A percentile compares a stretch with the other conserved stretches of the same genome.
phyloP scores from a whole-genome alignment of 768 basidiomycete genomes.

The Paxillus rubicundulus region DNA sequence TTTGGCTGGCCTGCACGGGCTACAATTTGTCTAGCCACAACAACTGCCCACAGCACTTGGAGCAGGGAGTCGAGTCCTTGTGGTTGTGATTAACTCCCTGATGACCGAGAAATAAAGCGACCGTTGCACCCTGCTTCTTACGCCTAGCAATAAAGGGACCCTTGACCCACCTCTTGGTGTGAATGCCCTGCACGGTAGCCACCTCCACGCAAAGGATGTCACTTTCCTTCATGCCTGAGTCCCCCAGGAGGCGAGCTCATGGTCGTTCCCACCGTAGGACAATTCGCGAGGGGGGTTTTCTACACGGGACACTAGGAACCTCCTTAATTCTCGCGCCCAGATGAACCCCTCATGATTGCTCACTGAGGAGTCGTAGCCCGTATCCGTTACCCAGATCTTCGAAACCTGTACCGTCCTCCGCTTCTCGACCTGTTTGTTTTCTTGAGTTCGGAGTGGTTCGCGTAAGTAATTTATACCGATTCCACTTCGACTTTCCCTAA shows the following conservation, averaged over 20 bases:
- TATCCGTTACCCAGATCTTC: slow-evolving; percentile 36
- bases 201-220: slow-evolving; percentile 50
- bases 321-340: slow-evolving; percentile 51
- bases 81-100: slow-evolving; percentile 50
- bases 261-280: slow-evolving; percentile 63
- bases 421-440: too few species aligned
- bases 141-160: slow-evolving; percentile 39
- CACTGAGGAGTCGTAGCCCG: slow-evolving; percentile 58
- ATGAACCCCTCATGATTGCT: slow-evolving; percentile 59
- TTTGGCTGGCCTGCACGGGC: slow-evolving; percentile 64
- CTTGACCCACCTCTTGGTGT: slow-evolving; percentile 49
- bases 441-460: too few species aligned
- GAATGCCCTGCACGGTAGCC: slow-evolving; percentile 46
- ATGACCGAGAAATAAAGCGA: background rate
- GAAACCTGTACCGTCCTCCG: slow-evolving; percentile 2
- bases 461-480: too few species aligned
- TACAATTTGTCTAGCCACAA: slow-evolving; percentile 54
- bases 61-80: slow-evolving; percentile 63
- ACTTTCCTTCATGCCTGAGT: slow-evolving; percentile 37
- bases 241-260: slow-evolving; percentile 61
- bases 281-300: slow-evolving; percentile 66
- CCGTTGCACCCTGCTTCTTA: background rate
- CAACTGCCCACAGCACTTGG: slow-evolving; percentile 7
- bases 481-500: too few species aligned
- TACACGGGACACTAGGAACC: too few species aligned